Base-by-base conservation (phyloP, 2,329 filamentous ascomycete species). In the Hymenoscyphus repandus region DNA sequence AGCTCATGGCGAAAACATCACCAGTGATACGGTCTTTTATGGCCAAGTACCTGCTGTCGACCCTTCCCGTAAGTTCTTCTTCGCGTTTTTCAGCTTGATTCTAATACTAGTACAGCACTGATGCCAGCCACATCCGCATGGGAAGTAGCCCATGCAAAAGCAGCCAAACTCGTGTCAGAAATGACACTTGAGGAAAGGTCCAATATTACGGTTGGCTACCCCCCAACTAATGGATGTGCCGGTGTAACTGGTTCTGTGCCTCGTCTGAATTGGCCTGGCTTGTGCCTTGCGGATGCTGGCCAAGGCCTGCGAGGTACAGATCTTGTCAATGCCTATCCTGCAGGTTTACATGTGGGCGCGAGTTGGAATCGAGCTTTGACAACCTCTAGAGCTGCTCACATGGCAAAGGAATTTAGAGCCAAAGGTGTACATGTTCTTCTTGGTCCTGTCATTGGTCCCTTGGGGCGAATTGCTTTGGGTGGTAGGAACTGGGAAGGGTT, bases 131-230 rank as follows among this genome's bases (percentile, higher is more conserved):
- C n/a, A n/a, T n/a, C n/a, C n/a, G n/a, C n/a, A n/a, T n/a, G n/a
- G n/a, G n/a, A n/a, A n/a, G n/a, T n/a, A n/a, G n/a, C n/a, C n/a
- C n/a, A n/a, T n/a, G n/a, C n/a, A n/a, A 88, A 85, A 61, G 87
- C 87, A 1, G 75, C 80, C 49, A 68, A 72, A 2, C 65, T 90
- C n/a, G 86, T 91, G 13, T 77, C 80, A 47, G 77, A 79, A 46
- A 87, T 91, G 85, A 90, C 85, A 0, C 68, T 90, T 48, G 86
- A 85, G 1, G 87, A 90, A 65, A 90, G 90, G 70, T 82, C 83
- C 20, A 55, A 54, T 39, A 33, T 55, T 12, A 55, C 49, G 6
- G 40, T 39, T 17, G 45, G 54, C 22, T 46, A 42, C 15, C 10
- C 40, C 82, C 83, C 32, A 52, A 11, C 33, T 15, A 53, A 33